Percentiles rank a stretch among this genome's conserved stretches.
phyloP scores from a whole-genome alignment of 176 grass and related monocot genomes.

The Elaeis guineensis region DNA sequence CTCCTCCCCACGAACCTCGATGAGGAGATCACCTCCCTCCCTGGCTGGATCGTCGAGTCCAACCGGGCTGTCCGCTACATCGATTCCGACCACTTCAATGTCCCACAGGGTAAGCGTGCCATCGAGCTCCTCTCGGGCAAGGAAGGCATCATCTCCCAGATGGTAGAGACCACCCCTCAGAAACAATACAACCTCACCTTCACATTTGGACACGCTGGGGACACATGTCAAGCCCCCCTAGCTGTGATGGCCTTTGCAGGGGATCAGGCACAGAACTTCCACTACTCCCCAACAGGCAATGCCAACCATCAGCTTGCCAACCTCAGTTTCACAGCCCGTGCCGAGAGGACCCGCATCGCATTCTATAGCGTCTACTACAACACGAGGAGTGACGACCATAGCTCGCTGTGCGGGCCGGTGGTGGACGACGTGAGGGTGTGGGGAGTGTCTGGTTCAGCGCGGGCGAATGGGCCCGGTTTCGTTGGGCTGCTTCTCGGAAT shows the following conservation, averaged over 20 bases:
- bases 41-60: conserved; percentile 87
- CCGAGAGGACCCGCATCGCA: conserved; percentile 61
- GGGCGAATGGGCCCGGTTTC: conserved; percentile 11
- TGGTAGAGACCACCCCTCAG: conserved; percentile 81
- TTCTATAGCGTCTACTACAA: conserved; percentile 97
- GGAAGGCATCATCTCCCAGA: conserved; percentile 97
- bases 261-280: conserved; percentile 88
- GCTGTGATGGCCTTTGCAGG: conserved; percentile 87
- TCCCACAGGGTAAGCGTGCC: conserved; percentile 86
- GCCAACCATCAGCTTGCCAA: conserved; percentile 61
- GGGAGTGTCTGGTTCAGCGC: conserved; percentile 42
- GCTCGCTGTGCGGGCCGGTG: conserved; percentile 65
- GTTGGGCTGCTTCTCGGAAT: too few species aligned
- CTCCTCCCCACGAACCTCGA: conserved; percentile 93
- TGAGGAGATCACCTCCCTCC: conserved; percentile 68
- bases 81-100: conserved; percentile 66
- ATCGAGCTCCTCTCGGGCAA: conserved; percentile 92
- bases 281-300: conserved; percentile 68
- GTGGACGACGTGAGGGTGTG: conserved; percentile 63
- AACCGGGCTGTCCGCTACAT: conserved; percentile 83
- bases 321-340: conserved; percentile 56
- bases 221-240: conserved; percentile 75
- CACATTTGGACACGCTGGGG: conserved; percentile 51
- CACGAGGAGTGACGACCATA: conserved; percentile 79
- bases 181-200: conserved; percentile 84